Percentiles rank a stretch among this genome's conserved stretches.
These are phyloP conservation scores for Fonsecaea monophora DNA, from an alignment of 2,329 filamentous ascomycete genomes.

Conservation along the genomic window DNA sequence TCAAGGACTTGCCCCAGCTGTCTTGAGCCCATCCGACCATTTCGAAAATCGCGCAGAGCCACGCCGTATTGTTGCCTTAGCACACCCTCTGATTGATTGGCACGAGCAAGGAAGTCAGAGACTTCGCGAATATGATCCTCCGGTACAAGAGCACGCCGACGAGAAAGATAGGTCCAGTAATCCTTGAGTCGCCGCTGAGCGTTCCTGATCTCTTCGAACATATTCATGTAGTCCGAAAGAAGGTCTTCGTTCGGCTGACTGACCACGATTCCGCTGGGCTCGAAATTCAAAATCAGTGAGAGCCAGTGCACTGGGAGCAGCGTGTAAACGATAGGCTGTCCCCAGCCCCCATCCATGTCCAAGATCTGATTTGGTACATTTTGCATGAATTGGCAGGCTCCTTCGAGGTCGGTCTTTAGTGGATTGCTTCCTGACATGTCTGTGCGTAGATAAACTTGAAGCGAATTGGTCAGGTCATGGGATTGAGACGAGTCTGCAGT, in stretches of 20 bases:
- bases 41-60: constrained; percentile 33
- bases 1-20: constrained; percentile 31
- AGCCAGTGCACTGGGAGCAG: constrained; percentile 41
- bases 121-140: constrained; percentile 32
- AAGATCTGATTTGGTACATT: constrained; percentile 37
- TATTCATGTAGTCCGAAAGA: constrained; percentile 34
- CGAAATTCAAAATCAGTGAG: constrained; percentile 24
- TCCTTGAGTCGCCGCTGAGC: constrained; percentile 33
- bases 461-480: neutral
- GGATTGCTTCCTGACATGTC: neutral
- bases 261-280: constrained; percentile 17
- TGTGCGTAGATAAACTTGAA: neutral
- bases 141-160: constrained; percentile 34
- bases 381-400: constrained; percentile 35
- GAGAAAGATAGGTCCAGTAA: constrained; percentile 32
- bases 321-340: constrained; percentile 40
- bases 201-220: constrained; percentile 37
- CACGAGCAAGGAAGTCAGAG: constrained; percentile 15
- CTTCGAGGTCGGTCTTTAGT: constrained; percentile 2
- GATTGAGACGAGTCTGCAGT: neutral
- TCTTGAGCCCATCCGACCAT: constrained; percentile 26
- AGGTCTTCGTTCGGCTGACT: constrained; percentile 23
- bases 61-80: constrained; percentile 30
- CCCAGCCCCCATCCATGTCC: constrained; percentile 38
- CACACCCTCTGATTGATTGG: constrained; percentile 20